These are phyloP conservation scores for Bullera alba DNA, from an alignment of 768 basidiomycete genomes.

Conservation along the genomic window DNA sequence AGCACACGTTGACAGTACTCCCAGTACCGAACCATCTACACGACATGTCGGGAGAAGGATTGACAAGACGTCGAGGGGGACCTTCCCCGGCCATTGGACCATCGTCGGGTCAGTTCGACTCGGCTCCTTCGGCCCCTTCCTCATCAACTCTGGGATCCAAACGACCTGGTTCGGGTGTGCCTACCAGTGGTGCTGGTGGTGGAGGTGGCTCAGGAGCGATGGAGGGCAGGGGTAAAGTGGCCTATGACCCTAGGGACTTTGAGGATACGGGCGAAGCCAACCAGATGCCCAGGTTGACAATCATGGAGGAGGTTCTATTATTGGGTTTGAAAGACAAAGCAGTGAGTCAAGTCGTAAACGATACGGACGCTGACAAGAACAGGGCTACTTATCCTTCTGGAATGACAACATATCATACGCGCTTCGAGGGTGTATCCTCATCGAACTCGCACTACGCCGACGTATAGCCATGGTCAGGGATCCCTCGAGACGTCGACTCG, in stretches of 20 bases:
- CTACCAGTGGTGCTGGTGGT: slow-evolving; percentile 21
- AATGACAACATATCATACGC: slow-evolving; percentile 99
- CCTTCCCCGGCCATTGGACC: slow-evolving; percentile 24
- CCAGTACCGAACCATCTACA: background rate
- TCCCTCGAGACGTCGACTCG: slow-evolving; percentile 63
- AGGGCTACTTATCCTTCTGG: slow-evolving; percentile 97
- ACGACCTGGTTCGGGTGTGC: slow-evolving; percentile 50
- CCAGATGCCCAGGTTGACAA: slow-evolving; percentile 73
- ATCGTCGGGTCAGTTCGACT: slow-evolving; percentile 11
- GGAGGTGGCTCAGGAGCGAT: slow-evolving; percentile 53
- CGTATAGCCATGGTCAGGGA: slow-evolving; percentile 87
- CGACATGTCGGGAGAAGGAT: slow-evolving; percentile 40
- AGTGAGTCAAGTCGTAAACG: slow-evolving; percentile 50
- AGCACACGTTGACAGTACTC: background rate
- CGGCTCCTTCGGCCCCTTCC: slow-evolving; percentile 14
- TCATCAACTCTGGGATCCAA: slow-evolving; percentile 12
- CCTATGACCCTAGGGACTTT: slow-evolving; percentile 87
- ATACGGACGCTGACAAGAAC: slow-evolving; percentile 1
- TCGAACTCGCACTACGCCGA: slow-evolving; percentile 90
- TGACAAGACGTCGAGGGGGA: slow-evolving; percentile 37
- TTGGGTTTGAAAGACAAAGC: slow-evolving; percentile 95
- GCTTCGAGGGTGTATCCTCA: slow-evolving; percentile 92
- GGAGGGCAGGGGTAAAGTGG: slow-evolving; percentile 78
- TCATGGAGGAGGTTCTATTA: slow-evolving; percentile 94
- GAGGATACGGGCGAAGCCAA: slow-evolving; percentile 51